Conservation (phyloP, 2,329 filamentous ascomycete genomes). For the Colletotrichum horii region DNA sequence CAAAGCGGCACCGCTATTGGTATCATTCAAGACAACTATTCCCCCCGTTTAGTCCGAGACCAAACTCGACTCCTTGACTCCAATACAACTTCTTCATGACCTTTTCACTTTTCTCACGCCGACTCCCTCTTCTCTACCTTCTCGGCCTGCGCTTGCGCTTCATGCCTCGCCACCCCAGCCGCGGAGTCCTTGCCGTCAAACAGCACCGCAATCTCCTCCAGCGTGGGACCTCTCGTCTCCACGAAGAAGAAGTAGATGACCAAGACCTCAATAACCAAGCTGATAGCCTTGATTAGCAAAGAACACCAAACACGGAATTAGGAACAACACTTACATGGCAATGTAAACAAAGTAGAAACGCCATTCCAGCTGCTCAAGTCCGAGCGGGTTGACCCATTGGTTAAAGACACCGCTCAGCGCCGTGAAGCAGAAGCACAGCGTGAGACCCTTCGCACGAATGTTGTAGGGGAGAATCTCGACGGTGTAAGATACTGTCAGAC, state of each 20-base stretch:
- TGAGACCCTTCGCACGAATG: slow-evolving; percentile 21
- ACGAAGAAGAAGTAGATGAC: slow-evolving; percentile 45
- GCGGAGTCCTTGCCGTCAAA: slow-evolving; percentile 16
- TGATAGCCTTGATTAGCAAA: neutral
- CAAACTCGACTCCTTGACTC: neutral
- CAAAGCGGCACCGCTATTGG: neutral
- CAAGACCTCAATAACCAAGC: slow-evolving; percentile 33
- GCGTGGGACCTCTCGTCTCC: slow-evolving; percentile 58
- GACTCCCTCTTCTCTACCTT: neutral
- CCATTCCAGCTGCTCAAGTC: slow-evolving; percentile 45
- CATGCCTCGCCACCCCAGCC: neutral
- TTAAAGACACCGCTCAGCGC: slow-evolving; percentile 39
- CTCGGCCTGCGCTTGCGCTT: neutral
- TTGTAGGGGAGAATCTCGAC: slow-evolving; percentile 13
- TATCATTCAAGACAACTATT: neutral
- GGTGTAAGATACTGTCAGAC: slow-evolving; percentile 47
- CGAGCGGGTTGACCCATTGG: slow-evolving; percentile 45
- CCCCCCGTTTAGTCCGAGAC: neutral
- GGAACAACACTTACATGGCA: slow-evolving; percentile 21
- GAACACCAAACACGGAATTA: rapidly evolving
- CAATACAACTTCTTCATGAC: neutral
- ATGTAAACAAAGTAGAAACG: slow-evolving; percentile 50
- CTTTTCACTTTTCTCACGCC: neutral
- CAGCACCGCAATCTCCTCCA: slow-evolving; percentile 47
- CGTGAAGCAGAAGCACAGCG: slow-evolving; percentile 24